Base-by-base conservation (phyloP, 768 basidiomycete species). In the Boletus rex-veris region DNA sequence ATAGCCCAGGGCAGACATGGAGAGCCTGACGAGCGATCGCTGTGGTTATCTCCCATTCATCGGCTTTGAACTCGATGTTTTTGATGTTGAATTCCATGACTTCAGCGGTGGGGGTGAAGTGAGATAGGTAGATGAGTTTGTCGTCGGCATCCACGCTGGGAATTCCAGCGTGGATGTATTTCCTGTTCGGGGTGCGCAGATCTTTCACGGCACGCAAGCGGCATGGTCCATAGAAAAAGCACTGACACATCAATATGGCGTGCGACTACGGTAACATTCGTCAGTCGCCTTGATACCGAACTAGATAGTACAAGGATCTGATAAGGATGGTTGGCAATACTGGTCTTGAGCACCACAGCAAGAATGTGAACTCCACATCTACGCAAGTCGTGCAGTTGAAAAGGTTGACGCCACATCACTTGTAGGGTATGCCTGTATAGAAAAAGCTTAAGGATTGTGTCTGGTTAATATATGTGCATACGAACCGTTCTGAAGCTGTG, bases 21-120 rank as follows among this genome's bases (percentile, higher is more conserved):
- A 92, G 69, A 30, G 84, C 73, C 7, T 59, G 65, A 5, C 3
- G 50, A 1, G 81, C 81, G 44, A 92, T 74, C 7, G 68, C 74
- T 37, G 80, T 76, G 19, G 79, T 84, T 16, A 90, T 74, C 33
- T 80, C 78, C 75, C 79, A 86, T 42, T 76, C 61, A 51, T 75
- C 79, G 2, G 76, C 78, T 15, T 74, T 71, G 53, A 60, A 69
- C 16, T 62, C 50, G 9, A 79, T 51, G 37, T 67, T 62, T 12
- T 52, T 62, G 26, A 78, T 61, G 19, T 60, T 58, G 43, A 78
- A 62, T 38, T 77, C 76, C 77, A 78, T 77, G 6, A 18, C n/a
- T 30, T 18, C 28, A 11, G 11, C n/a, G n/a, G 16, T n/a, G n/a
- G 21, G 9, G 9, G n/a, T 36, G 45, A 16, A 26, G 36, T 10